Evolutionary conservation across 2,329 filamentous ascomycete genomes (phyloP).

Genomic region (Penicillium nordicum): DNA sequence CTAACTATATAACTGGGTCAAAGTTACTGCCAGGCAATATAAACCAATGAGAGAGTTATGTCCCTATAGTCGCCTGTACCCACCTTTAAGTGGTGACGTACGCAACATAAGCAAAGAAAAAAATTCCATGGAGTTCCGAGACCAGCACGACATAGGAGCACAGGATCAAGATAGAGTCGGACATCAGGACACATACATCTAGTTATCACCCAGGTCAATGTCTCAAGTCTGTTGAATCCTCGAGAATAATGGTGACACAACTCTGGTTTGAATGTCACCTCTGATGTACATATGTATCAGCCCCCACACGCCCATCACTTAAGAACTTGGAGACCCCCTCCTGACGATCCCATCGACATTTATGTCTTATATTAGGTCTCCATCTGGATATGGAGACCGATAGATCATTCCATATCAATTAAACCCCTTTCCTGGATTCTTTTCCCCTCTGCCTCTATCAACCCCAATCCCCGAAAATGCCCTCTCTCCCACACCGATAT

Average conservation of each 20-base stretch:
- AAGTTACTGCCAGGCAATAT: too few species aligned
- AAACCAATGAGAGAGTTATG: too few species aligned
- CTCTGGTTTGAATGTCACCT: not conserved
- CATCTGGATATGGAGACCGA: conserved; percentile 8
- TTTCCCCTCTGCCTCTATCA: conserved; percentile 18
- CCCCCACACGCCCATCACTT: conserved; percentile 11
- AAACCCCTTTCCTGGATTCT: not conserved
- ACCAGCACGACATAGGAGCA: not conserved
- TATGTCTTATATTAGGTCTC: not conserved
- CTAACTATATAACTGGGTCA: too few species aligned
- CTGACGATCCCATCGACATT: not conserved
- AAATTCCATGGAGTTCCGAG: not conserved
- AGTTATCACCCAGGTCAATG: not conserved
- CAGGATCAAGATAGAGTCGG: not conserved
- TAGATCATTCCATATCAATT: not conserved
- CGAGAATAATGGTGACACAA: conserved; percentile 8
- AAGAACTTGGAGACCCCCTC: conserved; percentile 3
- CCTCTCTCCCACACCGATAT: conserved; percentile 19
- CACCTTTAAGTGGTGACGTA: conserved; percentile 3
- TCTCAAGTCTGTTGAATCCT: not conserved
- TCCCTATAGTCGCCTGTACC: too few species aligned
- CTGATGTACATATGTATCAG: not conserved
- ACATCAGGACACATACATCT: not conserved
- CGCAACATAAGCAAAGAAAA: not conserved
- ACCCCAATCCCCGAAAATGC: conserved; percentile 9